A percentile compares a stretch with the other conserved stretches of the same genome.
phyloP scores from a whole-genome alignment of 495 filamentous ascomycete species.

The Barbatosphaeria neglecta region DNA sequence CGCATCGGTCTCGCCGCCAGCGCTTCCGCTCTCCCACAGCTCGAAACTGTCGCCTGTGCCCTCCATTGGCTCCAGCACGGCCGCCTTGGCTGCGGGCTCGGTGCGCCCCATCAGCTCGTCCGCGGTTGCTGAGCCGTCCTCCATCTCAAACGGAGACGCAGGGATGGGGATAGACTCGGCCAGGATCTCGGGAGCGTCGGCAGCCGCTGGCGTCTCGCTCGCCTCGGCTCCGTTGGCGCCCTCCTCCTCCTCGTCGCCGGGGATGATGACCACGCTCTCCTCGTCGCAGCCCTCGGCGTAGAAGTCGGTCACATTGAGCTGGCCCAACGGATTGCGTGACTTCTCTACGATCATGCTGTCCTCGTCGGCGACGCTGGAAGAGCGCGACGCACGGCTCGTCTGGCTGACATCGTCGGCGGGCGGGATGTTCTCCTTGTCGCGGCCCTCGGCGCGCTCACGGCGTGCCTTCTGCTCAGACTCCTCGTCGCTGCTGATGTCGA shows the following conservation, averaged over 20 bases:
- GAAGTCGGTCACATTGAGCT: conserved; percentile 61
- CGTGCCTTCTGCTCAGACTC: conserved; percentile 41
- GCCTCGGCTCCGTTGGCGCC: conserved; percentile 6
- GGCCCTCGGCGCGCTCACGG: conserved; percentile 43
- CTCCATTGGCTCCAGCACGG: conserved; percentile 37
- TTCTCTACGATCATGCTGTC: conserved; percentile 37
- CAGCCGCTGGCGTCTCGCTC: neutral
- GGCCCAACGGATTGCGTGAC: conserved; percentile 54
- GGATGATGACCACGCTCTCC: conserved; percentile 44
- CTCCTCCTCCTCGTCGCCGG: conserved; percentile 42
- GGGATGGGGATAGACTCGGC: neutral
- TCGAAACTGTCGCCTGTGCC: conserved; percentile 44
- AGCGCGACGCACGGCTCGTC: conserved; percentile 22
- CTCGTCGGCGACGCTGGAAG: conserved; percentile 5
- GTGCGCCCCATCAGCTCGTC: conserved; percentile 37
- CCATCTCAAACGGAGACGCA: conserved; percentile 12
- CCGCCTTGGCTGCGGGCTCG: conserved; percentile 24
- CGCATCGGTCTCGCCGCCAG: conserved; percentile 34
- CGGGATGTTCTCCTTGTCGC: conserved; percentile 89
- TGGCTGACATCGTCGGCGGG: conserved; percentile 49
- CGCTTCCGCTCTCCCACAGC: conserved; percentile 54
- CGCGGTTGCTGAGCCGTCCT: conserved; percentile 16
- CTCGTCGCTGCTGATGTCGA: conserved; percentile 72
- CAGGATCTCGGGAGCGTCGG: neutral
- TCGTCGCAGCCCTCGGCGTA: conserved; percentile 58